Evolutionary conservation across 148 eudicot genomes (phyloP), one percentile per base, ranked within the genome.

Genomic region (Silene uniflora): DNA sequence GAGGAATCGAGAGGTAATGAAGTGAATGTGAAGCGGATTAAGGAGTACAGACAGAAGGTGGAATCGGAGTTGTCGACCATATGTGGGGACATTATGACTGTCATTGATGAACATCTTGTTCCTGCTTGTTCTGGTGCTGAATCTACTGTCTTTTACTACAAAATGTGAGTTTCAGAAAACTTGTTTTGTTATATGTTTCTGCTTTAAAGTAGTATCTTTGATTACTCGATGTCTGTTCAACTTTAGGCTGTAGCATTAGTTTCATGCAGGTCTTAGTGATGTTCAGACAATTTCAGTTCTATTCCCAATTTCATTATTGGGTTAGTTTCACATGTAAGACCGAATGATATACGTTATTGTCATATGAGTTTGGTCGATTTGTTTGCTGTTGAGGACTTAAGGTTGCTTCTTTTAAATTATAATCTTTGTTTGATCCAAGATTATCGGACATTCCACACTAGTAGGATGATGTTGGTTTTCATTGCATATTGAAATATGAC

Each of bases 51-150:
- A 52, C 73, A 71, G 61, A 71, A 71, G 73, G 73, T 71, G 21
- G 73, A 71, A n/a, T 52, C 62, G 11, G 73, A 71, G 62, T 71
- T 71, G 73, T 71, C 73, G 19, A 71, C 73, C 42, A 71, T 71
- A 2, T 71, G 73, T 17, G 73, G 61, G 32, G 32, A 71, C 18
- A 71, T 71, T 54, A 71, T 71, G 73, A 71, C 73, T 54, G 73
- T 71, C 62, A 71, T 71, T 71, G 73, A 71, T 71, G 61, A 71
- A 54, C 73, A 71, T 52, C 73, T 71, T 5, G 73, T 71, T 8
- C 73, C 73, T 71, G 73, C 73, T 71, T 71, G 73, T 71, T 22
- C 73, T 71, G 73, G 73, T 54, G 61, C 73, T 4, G 73, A 71
- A 55, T 71, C 73, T 52, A 71, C 73, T 6, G 73, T 71, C 61